phyloP scores from a whole-genome alignment of 2,329 filamentous ascomycete genomes.

The Drechslerella coelobrocha region DNA sequence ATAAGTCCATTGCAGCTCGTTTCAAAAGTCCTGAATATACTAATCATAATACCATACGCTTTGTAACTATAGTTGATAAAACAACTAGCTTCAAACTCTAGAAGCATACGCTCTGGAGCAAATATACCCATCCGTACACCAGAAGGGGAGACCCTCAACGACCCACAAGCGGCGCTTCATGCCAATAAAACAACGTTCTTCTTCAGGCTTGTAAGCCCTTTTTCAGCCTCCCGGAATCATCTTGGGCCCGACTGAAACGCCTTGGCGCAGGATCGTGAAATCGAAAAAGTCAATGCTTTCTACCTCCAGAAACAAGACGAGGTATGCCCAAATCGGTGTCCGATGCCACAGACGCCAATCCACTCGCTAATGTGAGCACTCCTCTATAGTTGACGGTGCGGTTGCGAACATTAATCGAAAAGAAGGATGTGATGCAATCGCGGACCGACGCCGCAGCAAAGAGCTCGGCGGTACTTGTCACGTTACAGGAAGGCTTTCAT shows the following conservation, averaged over 20 bases:
- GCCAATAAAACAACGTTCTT: conserved; percentile 99
- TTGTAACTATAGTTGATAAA: conserved; percentile 38
- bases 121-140: conserved; percentile 43
- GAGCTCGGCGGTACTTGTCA: conserved; percentile 90
- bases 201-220: conserved; percentile 80
- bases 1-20: not conserved
- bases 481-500: conserved; percentile 93
- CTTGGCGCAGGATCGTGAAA: conserved; percentile 78
- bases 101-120: conserved; percentile 42
- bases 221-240: not conserved
- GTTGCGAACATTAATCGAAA: conserved; percentile 88
- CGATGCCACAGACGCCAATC: not conserved
- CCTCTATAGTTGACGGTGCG: conserved; percentile 82
- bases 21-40: conserved; percentile 11
- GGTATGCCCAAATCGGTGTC: conserved; percentile 63
- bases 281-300: conserved; percentile 98
- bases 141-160: conserved; percentile 57
- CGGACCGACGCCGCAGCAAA: conserved; percentile 78
- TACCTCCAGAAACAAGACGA: conserved; percentile 98
- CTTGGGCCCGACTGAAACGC: conserved; percentile 32
- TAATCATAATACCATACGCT: conserved; percentile 14
- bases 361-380: conserved; percentile 25
- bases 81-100: conserved; percentile 46
- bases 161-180: conserved; percentile 88
- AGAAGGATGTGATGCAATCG: conserved; percentile 89